phyloP scores from a whole-genome alignment of 2,329 filamentous ascomycete species.

The Aureobasidium uvarum region DNA sequence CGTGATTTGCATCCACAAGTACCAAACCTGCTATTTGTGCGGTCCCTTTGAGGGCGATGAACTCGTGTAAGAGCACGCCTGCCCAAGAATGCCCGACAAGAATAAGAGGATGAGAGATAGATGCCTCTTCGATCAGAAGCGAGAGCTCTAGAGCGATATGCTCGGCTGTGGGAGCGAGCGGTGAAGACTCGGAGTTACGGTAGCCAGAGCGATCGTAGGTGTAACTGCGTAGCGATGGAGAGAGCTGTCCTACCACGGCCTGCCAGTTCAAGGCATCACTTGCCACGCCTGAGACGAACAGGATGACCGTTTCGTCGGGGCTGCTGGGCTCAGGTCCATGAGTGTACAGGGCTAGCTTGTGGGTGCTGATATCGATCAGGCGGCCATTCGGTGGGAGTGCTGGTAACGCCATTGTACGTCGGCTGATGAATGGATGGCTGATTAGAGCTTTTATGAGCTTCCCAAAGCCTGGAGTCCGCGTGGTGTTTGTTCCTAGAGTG shows the following conservation, averaged over 20 bases:
- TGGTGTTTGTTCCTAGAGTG: too few species aligned
- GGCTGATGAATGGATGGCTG: too few species aligned
- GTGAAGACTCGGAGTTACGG: not conserved
- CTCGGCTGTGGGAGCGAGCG: not conserved
- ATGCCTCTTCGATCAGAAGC: not conserved
- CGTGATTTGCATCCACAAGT: not conserved
- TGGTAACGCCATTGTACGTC: not conserved
- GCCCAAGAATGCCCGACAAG: constrained; percentile 2
- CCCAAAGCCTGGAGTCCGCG: too few species aligned
- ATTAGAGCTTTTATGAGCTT: too few species aligned
- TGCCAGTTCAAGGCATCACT: not conserved
- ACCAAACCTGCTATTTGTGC: not conserved
- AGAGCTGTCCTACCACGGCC: not conserved
- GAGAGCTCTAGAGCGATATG: not conserved
- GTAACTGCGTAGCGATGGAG: not conserved
- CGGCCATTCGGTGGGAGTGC: not conserved
- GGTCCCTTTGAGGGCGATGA: not conserved
- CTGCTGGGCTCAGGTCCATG: not conserved
- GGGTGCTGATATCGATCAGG: not conserved
- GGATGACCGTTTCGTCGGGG: not conserved
- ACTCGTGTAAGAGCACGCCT: not conserved
- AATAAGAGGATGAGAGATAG: not conserved
- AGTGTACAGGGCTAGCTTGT: not conserved
- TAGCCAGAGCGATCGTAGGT: constrained; percentile 5
- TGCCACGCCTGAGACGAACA: not conserved